These are phyloP conservation scores for Zancudomyces culisetae DNA, from an alignment of 371 early-diverging fungal genomes.

Conservation along the genomic window DNA sequence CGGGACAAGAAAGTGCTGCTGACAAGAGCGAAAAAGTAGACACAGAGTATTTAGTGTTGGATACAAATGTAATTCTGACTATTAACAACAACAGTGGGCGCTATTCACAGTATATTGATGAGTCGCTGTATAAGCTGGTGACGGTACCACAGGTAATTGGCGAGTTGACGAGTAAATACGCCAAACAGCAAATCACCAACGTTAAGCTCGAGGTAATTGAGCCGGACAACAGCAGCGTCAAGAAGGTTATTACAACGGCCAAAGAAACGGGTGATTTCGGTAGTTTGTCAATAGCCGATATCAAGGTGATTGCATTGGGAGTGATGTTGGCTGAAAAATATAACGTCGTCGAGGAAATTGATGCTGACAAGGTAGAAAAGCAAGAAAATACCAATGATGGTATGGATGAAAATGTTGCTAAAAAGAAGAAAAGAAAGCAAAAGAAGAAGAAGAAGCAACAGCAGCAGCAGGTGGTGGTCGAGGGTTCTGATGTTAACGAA, in stretches of 20 bases:
- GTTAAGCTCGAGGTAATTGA: slow-evolving; percentile 38
- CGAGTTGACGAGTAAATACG: slow-evolving; percentile 63
- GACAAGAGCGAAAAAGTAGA: too few relatives aligned
- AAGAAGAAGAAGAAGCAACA: background rate
- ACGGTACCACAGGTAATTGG: slow-evolving; percentile 74
- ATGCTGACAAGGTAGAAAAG: slow-evolving; percentile 1
- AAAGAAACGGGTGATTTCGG: slow-evolving; percentile 86
- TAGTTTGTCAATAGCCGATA: slow-evolving; percentile 61
- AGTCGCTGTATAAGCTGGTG: slow-evolving; percentile 38
- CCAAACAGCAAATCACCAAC: slow-evolving; percentile 42
- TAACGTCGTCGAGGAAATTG: slow-evolving; percentile 11
- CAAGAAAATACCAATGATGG: too few relatives aligned
- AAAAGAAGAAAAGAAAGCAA: background rate
- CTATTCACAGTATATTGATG: too few relatives aligned
- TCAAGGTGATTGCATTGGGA: slow-evolving; percentile 75
- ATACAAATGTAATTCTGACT: slow-evolving; percentile 46
- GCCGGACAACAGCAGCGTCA: too few relatives aligned
- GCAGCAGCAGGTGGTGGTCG: background rate
- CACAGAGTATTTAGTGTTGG: too few relatives aligned
- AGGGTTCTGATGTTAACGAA: background rate
- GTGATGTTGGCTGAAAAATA: slow-evolving; percentile 61
- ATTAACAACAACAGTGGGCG: too few relatives aligned
- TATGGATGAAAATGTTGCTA: background rate
- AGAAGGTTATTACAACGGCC: slow-evolving; percentile 61
- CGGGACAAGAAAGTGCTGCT: too few relatives aligned